phyloP scores from a whole-genome alignment of 225 moss, liverwort and hornwort species.

The Ulota crispa region DNA sequence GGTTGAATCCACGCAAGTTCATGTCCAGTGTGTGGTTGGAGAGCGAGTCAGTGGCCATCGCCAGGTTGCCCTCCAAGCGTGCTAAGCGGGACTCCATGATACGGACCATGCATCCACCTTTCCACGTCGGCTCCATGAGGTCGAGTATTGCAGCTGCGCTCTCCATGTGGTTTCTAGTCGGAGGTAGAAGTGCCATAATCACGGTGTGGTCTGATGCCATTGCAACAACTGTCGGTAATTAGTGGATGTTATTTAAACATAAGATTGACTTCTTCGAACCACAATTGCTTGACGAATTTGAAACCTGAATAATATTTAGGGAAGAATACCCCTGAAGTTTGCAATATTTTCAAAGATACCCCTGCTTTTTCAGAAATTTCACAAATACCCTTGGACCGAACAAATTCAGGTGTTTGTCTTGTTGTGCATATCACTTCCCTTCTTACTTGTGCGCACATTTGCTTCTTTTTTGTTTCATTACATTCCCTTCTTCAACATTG shows the following conservation, averaged over 20 bases:
- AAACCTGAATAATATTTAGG: background rate
- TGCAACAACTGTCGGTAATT: slow-evolving; percentile 9
- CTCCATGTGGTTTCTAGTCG: slow-evolving; percentile 56
- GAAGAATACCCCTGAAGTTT: too few species aligned
- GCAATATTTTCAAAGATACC: too few species aligned
- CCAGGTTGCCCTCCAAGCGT: slow-evolving; percentile 56
- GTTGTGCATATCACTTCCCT: too few species aligned
- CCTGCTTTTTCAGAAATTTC: too few species aligned
- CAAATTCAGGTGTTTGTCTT: too few species aligned
- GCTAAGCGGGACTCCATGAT: slow-evolving; percentile 66
- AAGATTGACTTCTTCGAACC: background rate
- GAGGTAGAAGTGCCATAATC: slow-evolving; percentile 84
- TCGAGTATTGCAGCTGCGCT: slow-evolving; percentile 62
- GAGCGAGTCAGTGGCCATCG: slow-evolving; percentile 44
- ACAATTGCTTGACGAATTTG: background rate
- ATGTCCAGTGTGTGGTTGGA: slow-evolving; percentile 46
- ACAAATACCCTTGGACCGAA: too few species aligned
- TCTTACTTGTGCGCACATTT: too few species aligned
- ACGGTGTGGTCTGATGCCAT: slow-evolving; percentile 68
- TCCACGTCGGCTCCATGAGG: slow-evolving; percentile 69
- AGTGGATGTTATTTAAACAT: background rate
- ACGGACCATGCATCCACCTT: slow-evolving; percentile 67
- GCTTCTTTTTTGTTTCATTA: too few species aligned
- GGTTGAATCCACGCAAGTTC: slow-evolving; percentile 55
- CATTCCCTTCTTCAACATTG: too few species aligned